These are phyloP conservation scores for Albatrellus sp. DNA, from an alignment of 1,284 basidiomycete genomes.

Conservation along the genomic window DNA sequence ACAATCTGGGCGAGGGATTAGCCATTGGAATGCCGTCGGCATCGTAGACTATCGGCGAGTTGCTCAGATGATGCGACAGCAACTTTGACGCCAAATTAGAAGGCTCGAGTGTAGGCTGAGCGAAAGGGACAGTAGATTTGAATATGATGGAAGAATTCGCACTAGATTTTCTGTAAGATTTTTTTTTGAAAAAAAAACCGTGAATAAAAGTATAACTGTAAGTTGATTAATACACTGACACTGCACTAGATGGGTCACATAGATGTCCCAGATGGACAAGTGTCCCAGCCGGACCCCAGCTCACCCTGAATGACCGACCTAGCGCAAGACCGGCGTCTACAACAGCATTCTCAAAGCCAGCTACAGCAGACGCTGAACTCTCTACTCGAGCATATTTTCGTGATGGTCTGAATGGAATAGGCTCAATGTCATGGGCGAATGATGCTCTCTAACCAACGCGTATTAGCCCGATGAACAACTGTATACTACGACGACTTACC, in stretches of 20 bases:
- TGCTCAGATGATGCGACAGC: slow-evolving; percentile 68
- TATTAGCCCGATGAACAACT: slow-evolving; percentile 6
- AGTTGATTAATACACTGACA: slow-evolving; percentile 25
- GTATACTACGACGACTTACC: slow-evolving; percentile 24
- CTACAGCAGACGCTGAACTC: slow-evolving; percentile 47
- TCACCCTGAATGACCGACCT: slow-evolving; percentile 82
- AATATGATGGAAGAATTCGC: slow-evolving; percentile 48
- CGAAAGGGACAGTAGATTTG: slow-evolving; percentile 33
- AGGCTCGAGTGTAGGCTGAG: slow-evolving; percentile 23
- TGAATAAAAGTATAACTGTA: not conserved
- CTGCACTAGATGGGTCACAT: slow-evolving; percentile 37
- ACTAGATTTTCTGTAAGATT: slow-evolving; percentile 27
- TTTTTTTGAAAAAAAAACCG: not conserved
- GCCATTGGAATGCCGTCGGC: slow-evolving; percentile 47
- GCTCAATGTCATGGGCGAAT: slow-evolving; percentile 62
- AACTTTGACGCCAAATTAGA: slow-evolving; percentile 46
- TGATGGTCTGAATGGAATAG: slow-evolving; percentile 48
- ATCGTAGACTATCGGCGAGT: slow-evolving; percentile 55
- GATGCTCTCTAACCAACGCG: slow-evolving; percentile 46
- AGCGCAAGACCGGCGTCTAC: slow-evolving; percentile 78
- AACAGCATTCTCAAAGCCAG: slow-evolving; percentile 51
- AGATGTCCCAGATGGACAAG: slow-evolving; percentile 69
- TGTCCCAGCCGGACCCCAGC: slow-evolving; percentile 78
- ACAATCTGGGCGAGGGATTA: slow-evolving; percentile 40
- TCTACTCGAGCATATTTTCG: slow-evolving; percentile 64